phyloP scores from a whole-genome alignment of 164 flowering plant species.

The Kalanchoe fedtschenkoi region DNA sequence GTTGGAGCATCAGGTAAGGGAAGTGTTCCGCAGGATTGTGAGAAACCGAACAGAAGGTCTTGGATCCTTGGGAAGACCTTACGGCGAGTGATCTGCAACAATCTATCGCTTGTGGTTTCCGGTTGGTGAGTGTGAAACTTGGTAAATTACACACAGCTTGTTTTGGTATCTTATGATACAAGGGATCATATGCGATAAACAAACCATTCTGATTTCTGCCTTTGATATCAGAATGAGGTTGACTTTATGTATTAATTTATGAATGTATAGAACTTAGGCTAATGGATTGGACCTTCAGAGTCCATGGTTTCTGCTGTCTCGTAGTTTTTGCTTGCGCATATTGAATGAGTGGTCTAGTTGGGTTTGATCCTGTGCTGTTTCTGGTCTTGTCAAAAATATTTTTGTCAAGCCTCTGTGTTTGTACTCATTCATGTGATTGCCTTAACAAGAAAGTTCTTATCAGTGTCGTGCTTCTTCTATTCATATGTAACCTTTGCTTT shows the following conservation, averaged over 20 bases:
- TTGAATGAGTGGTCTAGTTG: background rate
- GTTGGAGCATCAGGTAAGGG: conserved; percentile 72
- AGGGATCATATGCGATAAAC: background rate
- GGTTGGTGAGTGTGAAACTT: conserved; percentile 7
- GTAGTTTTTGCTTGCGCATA: background rate
- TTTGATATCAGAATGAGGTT: conserved; percentile 9
- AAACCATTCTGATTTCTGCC: background rate
- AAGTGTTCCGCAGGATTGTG: conserved; percentile 74
- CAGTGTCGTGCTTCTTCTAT: background rate
- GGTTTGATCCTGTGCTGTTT: background rate
- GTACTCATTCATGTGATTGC: background rate
- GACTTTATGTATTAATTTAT: conserved; percentile 27
- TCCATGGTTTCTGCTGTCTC: conserved; percentile 10
- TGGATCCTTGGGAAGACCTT: conserved; percentile 37
- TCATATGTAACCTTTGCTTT: background rate
- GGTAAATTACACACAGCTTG: background rate
- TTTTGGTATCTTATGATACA: background rate
- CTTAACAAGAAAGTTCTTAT: background rate
- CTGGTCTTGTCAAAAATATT: background rate
- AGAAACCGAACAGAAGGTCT: conserved; percentile 73
- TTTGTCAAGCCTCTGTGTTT: background rate
- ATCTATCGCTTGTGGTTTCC: conserved; percentile 7
- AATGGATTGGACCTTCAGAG: conserved; percentile 19
- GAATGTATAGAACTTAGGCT: conserved; percentile 32
- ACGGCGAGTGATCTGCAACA: conserved; percentile 21